Base-by-base conservation (phyloP, 352 stramenopile genomes). In the Phytophthora pini region DNA sequence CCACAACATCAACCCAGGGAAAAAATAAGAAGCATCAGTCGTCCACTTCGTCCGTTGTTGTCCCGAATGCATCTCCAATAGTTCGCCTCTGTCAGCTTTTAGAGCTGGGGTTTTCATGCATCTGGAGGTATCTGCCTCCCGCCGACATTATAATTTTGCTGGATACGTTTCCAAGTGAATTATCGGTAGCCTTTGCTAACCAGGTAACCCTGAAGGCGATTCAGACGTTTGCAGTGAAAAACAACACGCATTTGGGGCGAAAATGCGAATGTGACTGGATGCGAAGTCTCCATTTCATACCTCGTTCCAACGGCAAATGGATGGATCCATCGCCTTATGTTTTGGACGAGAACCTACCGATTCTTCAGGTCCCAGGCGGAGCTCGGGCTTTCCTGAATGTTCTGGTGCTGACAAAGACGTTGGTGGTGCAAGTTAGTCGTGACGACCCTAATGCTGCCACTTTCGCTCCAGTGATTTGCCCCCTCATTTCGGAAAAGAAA, bases 221-320 rank as follows among this genome's bases (percentile, higher is more conserved):
- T 12, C 24, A 65, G 22, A 6, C 47, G 17, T 65, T 70, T 22
- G 39, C 47, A 2, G 27, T 34, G 1, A 47, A 51, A 17, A 58
- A 60, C 29, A 39, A 54, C 13, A 65, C 41, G 1, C 53, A 65
- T 22, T 12, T 70, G 8, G 61, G 61, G 13, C 31, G 26, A 1
- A n/a, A 52, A 11, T 65, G 61, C 15, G 12, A 4, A 2, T 70
- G 61, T 38, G 61, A 70, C 61, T 70, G 61, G 61, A 58, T 70
- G 29, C 26, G 40, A 52, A 44, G 24, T 9, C 55, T 60, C 10
- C 31, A 65, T 10, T 68, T 65, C 27, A 17, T 26, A n/a, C 38
- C 22, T 51, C 22, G 10, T 51, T n/a, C 17, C 5, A 22, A 41
- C 3, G 31, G 48, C 11, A 36, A 52, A 1, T 68, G 49, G 6